Evolutionary conservation across 495 filamentous ascomycete species (phyloP).

Genomic region (Xylaria longipes): DNA sequence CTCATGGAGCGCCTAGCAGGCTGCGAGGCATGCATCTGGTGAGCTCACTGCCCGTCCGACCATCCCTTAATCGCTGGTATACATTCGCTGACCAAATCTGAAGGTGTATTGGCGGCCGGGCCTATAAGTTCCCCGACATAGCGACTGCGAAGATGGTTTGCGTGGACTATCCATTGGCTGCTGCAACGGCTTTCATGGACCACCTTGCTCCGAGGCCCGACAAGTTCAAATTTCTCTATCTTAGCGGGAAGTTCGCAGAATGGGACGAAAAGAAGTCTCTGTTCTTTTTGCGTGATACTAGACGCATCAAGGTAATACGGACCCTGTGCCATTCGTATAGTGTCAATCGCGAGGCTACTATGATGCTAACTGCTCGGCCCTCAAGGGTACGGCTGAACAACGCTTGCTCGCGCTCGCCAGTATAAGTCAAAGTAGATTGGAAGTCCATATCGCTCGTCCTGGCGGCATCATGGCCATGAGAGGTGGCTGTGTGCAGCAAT

Average conservation of each 20-base stretch:
- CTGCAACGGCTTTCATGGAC: constrained; percentile 46
- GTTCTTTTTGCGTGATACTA: constrained; percentile 49
- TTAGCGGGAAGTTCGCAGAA: constrained; percentile 55
- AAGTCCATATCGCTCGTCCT: constrained; percentile 40
- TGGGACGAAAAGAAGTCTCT: constrained; percentile 53
- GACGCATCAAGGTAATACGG: constrained; percentile 51
- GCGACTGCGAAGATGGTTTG: constrained; percentile 43
- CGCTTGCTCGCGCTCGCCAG: constrained; percentile 44
- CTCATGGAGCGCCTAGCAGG: constrained; percentile 51
- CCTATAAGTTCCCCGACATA: constrained; percentile 37
- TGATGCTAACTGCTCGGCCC: constrained; percentile 17
- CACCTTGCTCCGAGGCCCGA: constrained; percentile 34
- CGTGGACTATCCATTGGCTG: constrained; percentile 53
- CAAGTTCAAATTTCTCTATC: constrained; percentile 59
- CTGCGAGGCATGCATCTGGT: constrained; percentile 62
- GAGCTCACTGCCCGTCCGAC: constrained; percentile 14
- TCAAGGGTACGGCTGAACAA: constrained; percentile 52
- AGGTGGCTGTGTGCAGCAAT: constrained; percentile 38
- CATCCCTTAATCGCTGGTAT: not conserved
- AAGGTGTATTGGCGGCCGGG: constrained; percentile 43
- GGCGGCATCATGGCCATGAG: constrained; percentile 44
- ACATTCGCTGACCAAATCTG: constrained; percentile 3
- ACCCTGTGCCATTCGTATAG: not conserved
- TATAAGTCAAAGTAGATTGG: constrained; percentile 37
- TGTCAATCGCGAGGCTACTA: not conserved